phyloP scores from a whole-genome alignment of 768 basidiomycete genomes.

The Lepiota venenata region DNA sequence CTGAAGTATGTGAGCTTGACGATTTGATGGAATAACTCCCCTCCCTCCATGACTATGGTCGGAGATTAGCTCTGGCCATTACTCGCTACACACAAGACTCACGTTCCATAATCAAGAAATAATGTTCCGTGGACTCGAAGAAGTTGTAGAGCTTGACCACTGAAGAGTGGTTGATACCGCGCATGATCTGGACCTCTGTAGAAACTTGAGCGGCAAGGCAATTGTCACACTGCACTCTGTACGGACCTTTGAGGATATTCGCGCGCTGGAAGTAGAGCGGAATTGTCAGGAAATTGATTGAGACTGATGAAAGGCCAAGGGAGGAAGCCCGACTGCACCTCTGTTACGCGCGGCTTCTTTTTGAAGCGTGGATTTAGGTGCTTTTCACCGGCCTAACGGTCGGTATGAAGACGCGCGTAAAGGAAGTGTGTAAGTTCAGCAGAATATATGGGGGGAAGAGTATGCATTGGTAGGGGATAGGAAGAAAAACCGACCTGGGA shows the following conservation, averaged over 20 bases:
- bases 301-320: slow-evolving; percentile 10
- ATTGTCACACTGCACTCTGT: not conserved
- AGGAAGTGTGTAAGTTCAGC: slow-evolving; percentile 16
- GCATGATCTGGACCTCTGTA: slow-evolving; percentile 98
- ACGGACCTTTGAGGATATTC: slow-evolving; percentile 90
- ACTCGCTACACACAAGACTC: slow-evolving; percentile 26
- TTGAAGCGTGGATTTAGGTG: slow-evolving; percentile 93
- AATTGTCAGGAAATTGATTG: slow-evolving; percentile 25
- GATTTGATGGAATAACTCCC: slow-evolving; percentile 98
- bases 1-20: slow-evolving; percentile 99
- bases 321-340: slow-evolving; percentile 63
- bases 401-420: slow-evolving; percentile 30
- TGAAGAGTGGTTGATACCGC: slow-evolving; percentile 86
- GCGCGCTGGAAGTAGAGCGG: slow-evolving; percentile 63
- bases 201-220: slow-evolving; percentile 7
- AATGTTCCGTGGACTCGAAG: slow-evolving; percentile 89
- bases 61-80: slow-evolving; percentile 14
- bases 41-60: slow-evolving; percentile 87
- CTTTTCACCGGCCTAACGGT: slow-evolving; percentile 78
- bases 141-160: slow-evolving; percentile 92
- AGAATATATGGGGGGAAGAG: slow-evolving; percentile 21
- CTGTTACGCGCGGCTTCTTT: slow-evolving; percentile 96
- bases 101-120: slow-evolving; percentile 93
- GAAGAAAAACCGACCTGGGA: slow-evolving; percentile 72
- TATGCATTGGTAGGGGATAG: slow-evolving; percentile 17